These are phyloP conservation scores for Phytophthora lateralis DNA, from an alignment of 352 stramenopile genomes.

Conservation along the genomic window DNA sequence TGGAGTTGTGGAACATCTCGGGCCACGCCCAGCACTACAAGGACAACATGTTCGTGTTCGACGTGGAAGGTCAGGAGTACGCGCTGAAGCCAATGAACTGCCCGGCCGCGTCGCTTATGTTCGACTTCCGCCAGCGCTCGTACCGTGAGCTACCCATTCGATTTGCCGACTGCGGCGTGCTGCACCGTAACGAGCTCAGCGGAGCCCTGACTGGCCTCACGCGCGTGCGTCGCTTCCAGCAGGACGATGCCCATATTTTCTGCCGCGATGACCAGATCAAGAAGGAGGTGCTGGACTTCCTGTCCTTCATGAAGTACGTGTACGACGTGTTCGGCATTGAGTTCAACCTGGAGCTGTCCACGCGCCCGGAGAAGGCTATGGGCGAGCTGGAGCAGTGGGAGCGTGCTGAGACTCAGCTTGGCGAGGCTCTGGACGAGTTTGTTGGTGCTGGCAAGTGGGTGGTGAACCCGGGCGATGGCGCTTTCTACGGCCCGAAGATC, in stretches of 20 bases:
- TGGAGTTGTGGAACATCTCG: slow-evolving; percentile 97
- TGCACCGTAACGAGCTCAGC: slow-evolving; percentile 97
- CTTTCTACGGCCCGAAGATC: slow-evolving; percentile 99
- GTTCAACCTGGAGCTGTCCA: slow-evolving; percentile 98
- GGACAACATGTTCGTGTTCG: slow-evolving; percentile 99
- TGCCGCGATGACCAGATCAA: slow-evolving; percentile 95
- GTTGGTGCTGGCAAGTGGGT: slow-evolving; percentile 94
- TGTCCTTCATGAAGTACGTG: slow-evolving; percentile 98
- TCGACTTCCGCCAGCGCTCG: slow-evolving; percentile 92
- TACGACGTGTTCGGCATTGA: slow-evolving; percentile 98
- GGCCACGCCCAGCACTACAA: slow-evolving; percentile 98
- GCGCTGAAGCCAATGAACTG: slow-evolving; percentile 99
- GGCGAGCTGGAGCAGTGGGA: slow-evolving; percentile 96
- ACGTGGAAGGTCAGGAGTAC: slow-evolving; percentile 95
- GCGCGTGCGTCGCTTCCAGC: slow-evolving; percentile 96
- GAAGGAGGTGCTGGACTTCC: slow-evolving; percentile 86
- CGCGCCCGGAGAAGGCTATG: slow-evolving; percentile 96
- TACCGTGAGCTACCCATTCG: slow-evolving; percentile 97
- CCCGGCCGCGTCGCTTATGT: slow-evolving; percentile 98
- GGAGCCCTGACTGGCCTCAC: slow-evolving; percentile 97
- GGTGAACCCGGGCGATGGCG: slow-evolving; percentile 97
- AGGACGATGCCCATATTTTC: slow-evolving; percentile 99
- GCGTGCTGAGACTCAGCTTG: slow-evolving; percentile 69
- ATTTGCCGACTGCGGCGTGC: slow-evolving; percentile 97
- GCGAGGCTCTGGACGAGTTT: slow-evolving; percentile 95